A percentile compares a stretch with the other conserved stretches of the same genome.
Evolutionary conservation across 2,329 filamentous ascomycete genomes (phyloP).

Genomic region (Calonectria multiphialidica): DNA sequence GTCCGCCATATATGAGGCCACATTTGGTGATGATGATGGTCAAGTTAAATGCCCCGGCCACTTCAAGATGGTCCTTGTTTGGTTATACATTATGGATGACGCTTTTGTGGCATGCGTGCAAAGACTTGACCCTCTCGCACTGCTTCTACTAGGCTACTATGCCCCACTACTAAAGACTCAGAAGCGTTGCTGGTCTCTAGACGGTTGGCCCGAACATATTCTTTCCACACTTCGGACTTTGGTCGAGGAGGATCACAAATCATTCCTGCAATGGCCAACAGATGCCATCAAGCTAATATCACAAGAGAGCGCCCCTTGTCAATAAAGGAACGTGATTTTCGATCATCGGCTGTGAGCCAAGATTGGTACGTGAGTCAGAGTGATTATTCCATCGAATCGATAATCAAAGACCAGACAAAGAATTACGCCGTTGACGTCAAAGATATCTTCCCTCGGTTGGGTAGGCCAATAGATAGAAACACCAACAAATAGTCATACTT

Average conservation of each 20-base stretch:
- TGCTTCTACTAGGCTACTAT: conserved; percentile 15
- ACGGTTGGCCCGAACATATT: conserved; percentile 34
- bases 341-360: too few relatives aligned
- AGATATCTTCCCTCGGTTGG: background rate
- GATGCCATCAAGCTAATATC: background rate
- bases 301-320: background rate
- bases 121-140: background rate
- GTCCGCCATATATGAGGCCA: background rate
- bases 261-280: background rate
- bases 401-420: too few relatives aligned
- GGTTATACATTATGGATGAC: conserved; percentile 11
- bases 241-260: background rate
- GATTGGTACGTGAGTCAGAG: too few relatives aligned
- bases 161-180: conserved; percentile 38
- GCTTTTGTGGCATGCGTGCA: background rate
- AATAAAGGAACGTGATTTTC: background rate
- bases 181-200: conserved; percentile 36
- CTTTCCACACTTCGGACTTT: background rate
- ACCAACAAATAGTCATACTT: too few relatives aligned
- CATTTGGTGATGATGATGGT: background rate
- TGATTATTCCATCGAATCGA: too few relatives aligned
- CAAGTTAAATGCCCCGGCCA: background rate
- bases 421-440: too few relatives aligned
- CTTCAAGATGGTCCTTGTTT: background rate
- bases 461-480: too few relatives aligned